Evolutionary conservation across 805 yeast species (phyloP).

Genomic region (Candida ipomoeae): DNA sequence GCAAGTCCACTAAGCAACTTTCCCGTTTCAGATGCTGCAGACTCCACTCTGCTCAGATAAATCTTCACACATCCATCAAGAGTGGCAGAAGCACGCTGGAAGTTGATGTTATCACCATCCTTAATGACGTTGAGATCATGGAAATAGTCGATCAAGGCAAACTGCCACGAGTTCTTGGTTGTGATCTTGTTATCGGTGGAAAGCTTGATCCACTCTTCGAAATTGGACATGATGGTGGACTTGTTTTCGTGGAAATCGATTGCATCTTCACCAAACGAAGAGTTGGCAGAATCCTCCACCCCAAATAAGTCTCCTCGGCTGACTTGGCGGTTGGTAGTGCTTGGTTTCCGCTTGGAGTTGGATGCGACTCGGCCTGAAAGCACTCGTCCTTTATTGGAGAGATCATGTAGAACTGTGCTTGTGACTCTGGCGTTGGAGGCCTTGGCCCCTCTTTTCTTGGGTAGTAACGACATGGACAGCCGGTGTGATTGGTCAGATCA

Average conservation of each 20-base stretch:
- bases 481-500: neutral
- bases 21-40: slow-evolving; percentile 89
- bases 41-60: slow-evolving; percentile 85
- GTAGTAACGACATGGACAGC: slow-evolving; percentile 12
- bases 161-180: slow-evolving; percentile 81
- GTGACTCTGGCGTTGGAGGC: slow-evolving; percentile 14
- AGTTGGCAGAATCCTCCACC: slow-evolving; percentile 14
- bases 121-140: slow-evolving; percentile 72
- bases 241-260: slow-evolving; percentile 41
- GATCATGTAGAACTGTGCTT: slow-evolving; percentile 22
- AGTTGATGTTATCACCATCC: slow-evolving; percentile 75
- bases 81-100: slow-evolving; percentile 87
- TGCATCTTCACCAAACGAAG: slow-evolving; percentile 30
- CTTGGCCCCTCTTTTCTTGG: slow-evolving; percentile 21
- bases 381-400: slow-evolving; percentile 28
- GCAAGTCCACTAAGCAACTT: slow-evolving; percentile 74
- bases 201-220: slow-evolving; percentile 49
- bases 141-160: slow-evolving; percentile 87
- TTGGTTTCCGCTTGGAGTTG: slow-evolving; percentile 21
- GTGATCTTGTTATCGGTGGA: slow-evolving; percentile 64
- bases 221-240: slow-evolving; percentile 39
- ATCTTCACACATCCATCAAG: slow-evolving; percentile 93
- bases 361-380: slow-evolving; percentile 22
- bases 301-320: slow-evolving; percentile 21
- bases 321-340: slow-evolving; percentile 14